Evolutionary conservation across 345 rosid species (phyloP).

Genomic region (Eucalyptus curtisii): DNA sequence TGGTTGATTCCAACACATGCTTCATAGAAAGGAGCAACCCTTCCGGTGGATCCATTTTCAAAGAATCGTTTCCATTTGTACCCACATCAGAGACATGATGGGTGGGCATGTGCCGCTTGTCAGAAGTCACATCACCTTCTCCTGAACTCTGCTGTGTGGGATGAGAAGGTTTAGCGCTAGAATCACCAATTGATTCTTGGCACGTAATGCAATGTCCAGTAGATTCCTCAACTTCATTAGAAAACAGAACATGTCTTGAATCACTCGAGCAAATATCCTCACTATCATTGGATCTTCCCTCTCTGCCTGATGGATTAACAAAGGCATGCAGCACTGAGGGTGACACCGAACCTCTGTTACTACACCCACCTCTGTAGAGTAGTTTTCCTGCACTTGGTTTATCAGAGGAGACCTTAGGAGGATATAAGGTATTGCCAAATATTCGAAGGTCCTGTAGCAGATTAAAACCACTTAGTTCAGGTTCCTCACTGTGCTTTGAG

Average conservation of each 20-base stretch:
- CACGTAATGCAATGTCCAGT: background rate
- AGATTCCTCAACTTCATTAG: background rate
- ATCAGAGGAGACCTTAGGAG: background rate
- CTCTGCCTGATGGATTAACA: background rate
- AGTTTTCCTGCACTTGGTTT: background rate
- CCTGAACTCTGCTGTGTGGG: background rate
- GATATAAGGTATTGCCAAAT: background rate
- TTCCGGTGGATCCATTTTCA: background rate
- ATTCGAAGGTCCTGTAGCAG: background rate
- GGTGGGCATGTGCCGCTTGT: background rate
- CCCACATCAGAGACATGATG: background rate
- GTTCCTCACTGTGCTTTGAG: background rate
- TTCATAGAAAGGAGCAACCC: background rate
- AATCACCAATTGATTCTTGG: background rate
- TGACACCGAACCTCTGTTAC: background rate
- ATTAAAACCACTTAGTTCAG: background rate
- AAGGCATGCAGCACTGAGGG: background rate
- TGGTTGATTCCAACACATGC: background rate
- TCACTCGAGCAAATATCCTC: background rate
- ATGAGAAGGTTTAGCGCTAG: background rate
- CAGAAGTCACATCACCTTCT: background rate
- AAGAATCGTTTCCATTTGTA: background rate
- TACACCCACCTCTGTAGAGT: background rate
- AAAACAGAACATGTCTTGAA: background rate
- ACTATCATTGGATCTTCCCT: background rate